phyloP scores from a whole-genome alignment of 306 rosid genomes.

The Sphenostylis stenocarpa region DNA sequence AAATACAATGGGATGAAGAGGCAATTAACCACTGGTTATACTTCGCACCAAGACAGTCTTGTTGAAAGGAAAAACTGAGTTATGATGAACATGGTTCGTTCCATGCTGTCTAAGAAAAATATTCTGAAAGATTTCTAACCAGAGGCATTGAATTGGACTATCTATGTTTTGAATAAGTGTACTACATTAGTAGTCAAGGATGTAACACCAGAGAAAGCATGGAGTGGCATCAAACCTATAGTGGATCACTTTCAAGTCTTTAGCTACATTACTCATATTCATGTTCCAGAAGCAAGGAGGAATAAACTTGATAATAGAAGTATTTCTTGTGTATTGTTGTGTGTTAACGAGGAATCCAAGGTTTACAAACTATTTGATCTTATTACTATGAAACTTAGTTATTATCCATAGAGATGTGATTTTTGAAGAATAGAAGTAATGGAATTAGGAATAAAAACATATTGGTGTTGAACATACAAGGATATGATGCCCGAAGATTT shows the following conservation, averaged over 20 bases:
- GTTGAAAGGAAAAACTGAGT: background rate
- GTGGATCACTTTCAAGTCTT: background rate
- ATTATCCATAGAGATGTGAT: background rate
- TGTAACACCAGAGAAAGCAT: too few relatives aligned
- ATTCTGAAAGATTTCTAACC: background rate
- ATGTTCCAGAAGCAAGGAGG: background rate
- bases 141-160: background rate
- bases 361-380: too few relatives aligned
- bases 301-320: background rate
- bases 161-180: too few relatives aligned
- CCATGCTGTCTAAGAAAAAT: background rate
- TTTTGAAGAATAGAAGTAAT: background rate
- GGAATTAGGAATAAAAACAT: too few relatives aligned
- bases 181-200: too few relatives aligned
- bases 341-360: too few relatives aligned
- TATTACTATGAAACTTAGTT: too few relatives aligned
- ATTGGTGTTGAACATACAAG: too few relatives aligned
- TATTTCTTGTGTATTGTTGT: too few relatives aligned
- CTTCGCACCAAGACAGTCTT: background rate
- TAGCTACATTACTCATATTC: background rate
- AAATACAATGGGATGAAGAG: background rate
- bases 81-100: too few relatives aligned
- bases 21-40: too few relatives aligned
- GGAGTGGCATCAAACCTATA: background rate
- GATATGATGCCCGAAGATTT: too few relatives aligned